Conservation (phyloP, 129 eudicot species). For the Tanacetum coccineum region DNA sequence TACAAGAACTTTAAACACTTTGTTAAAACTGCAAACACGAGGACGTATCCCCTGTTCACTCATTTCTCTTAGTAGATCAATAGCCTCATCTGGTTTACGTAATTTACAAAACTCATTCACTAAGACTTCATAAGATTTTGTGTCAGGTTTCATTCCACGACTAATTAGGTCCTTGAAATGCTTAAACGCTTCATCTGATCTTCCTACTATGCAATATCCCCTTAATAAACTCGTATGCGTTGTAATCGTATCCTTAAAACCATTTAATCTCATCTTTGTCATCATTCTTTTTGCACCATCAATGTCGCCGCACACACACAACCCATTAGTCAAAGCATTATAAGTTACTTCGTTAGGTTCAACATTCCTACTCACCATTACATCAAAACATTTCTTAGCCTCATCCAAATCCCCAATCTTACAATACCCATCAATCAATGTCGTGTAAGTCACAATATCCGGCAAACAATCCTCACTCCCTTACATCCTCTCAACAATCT, state of each 20-base stretch:
- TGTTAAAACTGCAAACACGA: slow-evolving; percentile 39
- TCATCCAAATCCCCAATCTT: slow-evolving; percentile 42
- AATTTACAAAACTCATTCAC: slow-evolving; percentile 52
- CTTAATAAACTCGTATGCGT: slow-evolving; percentile 56
- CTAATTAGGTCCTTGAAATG: slow-evolving; percentile 43
- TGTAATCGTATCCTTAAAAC: slow-evolving; percentile 43
- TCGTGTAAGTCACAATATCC: slow-evolving; percentile 43
- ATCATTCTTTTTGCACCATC: slow-evolving; percentile 50
- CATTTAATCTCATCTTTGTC: slow-evolving; percentile 53
- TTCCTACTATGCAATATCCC: slow-evolving; percentile 51
- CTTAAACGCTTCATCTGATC: slow-evolving; percentile 45
- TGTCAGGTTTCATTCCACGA: slow-evolving; percentile 43
- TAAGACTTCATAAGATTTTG: slow-evolving; percentile 39
- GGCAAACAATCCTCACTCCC: slow-evolving; percentile 39
- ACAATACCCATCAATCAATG: slow-evolving; percentile 61
- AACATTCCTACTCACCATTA: slow-evolving; percentile 35
- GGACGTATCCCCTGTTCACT: slow-evolving; percentile 35
- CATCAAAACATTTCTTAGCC: slow-evolving; percentile 44
- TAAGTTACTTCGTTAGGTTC: slow-evolving; percentile 51
- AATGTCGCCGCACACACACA: slow-evolving; percentile 46
- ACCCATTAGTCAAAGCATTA: slow-evolving; percentile 46
- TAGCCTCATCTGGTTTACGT: slow-evolving; percentile 38
- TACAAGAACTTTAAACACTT: slow-evolving; percentile 37
- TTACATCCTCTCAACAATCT: slow-evolving; percentile 38
- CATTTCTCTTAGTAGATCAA: slow-evolving; percentile 45